phyloP scores from a whole-genome alignment of 192 early-diverging fungal species.

The Podila verticillata region DNA sequence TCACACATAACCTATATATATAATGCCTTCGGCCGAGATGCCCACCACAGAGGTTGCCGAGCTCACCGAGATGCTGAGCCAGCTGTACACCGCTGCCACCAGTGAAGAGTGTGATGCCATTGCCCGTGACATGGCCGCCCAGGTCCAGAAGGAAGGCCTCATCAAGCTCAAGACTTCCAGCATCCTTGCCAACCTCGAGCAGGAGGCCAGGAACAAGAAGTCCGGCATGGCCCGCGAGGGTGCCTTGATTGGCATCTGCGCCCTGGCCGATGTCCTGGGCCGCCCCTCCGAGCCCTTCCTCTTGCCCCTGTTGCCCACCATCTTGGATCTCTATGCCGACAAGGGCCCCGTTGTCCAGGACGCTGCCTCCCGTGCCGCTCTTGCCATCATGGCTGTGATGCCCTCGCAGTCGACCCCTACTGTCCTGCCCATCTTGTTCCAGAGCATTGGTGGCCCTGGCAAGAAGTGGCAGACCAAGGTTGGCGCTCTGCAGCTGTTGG shows the following conservation, averaged over 20 bases:
- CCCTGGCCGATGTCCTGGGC: slow-evolving; percentile 65
- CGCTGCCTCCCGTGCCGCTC: slow-evolving; percentile 55
- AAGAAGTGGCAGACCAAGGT: slow-evolving; percentile 82
- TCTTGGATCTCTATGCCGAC: slow-evolving; percentile 69
- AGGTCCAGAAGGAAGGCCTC: slow-evolving; percentile 65
- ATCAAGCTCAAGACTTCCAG: slow-evolving; percentile 64
- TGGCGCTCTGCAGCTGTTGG: slow-evolving; percentile 54
- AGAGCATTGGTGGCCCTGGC: slow-evolving; percentile 54
- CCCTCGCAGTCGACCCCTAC: slow-evolving; percentile 55
- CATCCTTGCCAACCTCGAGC: slow-evolving; percentile 64
- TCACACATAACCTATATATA: not conserved
- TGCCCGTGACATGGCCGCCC: slow-evolving; percentile 64
- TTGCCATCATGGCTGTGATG: slow-evolving; percentile 52
- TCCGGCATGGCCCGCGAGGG: slow-evolving; percentile 68
- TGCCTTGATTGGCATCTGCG: slow-evolving; percentile 66
- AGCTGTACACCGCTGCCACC: slow-evolving; percentile 41
- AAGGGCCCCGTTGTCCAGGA: slow-evolving; percentile 58
- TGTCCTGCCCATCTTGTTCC: slow-evolving; percentile 58
- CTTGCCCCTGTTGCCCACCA: slow-evolving; percentile 63
- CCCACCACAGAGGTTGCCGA: slow-evolving; percentile 22
- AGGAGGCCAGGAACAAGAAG: slow-evolving; percentile 77
- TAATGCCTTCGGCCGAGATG: slow-evolving; percentile 43
- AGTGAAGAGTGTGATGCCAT: slow-evolving; percentile 62
- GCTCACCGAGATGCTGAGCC: slow-evolving; percentile 43
- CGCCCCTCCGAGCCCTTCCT: slow-evolving; percentile 73